Percentiles rank a stretch among this genome's conserved stretches.
These are phyloP conservation scores for Colletotrichum spinosum DNA, from an alignment of 2,329 filamentous ascomycete species.

Conservation along the genomic window DNA sequence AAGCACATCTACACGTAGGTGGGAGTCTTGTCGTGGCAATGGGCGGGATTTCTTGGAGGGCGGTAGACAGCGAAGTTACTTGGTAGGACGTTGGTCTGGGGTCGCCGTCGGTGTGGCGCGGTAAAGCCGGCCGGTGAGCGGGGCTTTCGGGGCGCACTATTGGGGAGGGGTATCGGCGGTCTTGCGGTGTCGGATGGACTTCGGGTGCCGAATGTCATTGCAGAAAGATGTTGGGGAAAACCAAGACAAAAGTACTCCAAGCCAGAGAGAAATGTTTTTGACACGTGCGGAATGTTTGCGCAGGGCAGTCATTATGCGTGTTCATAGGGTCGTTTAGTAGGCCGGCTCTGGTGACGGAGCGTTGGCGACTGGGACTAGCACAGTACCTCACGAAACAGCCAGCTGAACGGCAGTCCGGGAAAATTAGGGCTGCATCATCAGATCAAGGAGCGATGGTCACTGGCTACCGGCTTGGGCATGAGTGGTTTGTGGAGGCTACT, in stretches of 20 bases:
- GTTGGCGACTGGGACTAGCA: conserved; percentile 1
- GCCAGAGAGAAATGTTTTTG: not conserved
- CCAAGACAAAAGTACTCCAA: not conserved
- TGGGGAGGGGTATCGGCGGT: conserved; percentile 20
- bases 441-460: conserved; percentile 17
- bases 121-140: conserved; percentile 23
- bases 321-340: too few relatives aligned
- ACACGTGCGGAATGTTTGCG: conserved; percentile 13
- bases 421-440: conserved; percentile 33
- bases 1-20: not conserved
- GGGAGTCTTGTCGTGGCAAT: conserved; percentile 6
- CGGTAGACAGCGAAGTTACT: not conserved
- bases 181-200: conserved; percentile 15
- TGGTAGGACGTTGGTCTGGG: not conserved
- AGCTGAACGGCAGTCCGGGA: conserved; percentile 15
- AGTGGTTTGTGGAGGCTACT: not conserved
- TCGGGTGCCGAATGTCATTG: not conserved
- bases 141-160: not conserved
- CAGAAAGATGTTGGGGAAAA: not conserved
- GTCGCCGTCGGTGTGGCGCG: conserved; percentile 29
- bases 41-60: conserved; percentile 3
- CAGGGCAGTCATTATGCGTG: not conserved
- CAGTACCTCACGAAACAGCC: conserved; percentile 1
- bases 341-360: not conserved
- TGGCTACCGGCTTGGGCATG: too few relatives aligned